These are phyloP conservation scores for Setaria viridis DNA, from an alignment of 202 grass and related monocot species.

Conservation along the genomic window DNA sequence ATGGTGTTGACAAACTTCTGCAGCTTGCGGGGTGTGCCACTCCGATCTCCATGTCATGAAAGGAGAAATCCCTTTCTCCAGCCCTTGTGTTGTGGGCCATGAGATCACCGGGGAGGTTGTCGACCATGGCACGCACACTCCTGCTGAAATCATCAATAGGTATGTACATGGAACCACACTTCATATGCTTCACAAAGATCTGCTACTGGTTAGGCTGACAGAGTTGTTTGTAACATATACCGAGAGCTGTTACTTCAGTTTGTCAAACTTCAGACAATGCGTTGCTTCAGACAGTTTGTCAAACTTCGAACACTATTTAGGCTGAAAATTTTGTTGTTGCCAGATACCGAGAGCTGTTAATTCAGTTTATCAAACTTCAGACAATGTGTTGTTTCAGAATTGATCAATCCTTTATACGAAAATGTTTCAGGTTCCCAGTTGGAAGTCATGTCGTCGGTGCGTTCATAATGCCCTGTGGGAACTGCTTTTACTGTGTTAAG, in stretches of 20 bases:
- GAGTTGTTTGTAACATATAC: not conserved
- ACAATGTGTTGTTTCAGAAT: slow-evolving; percentile 10
- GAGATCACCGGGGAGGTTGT: slow-evolving; percentile 99
- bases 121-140: slow-evolving; percentile 82
- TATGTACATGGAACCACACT: slow-evolving; percentile 20
- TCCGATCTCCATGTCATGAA: slow-evolving; percentile 98
- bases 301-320: not conserved
- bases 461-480: slow-evolving; percentile 99
- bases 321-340: not conserved
- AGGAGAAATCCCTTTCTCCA: slow-evolving; percentile 89
- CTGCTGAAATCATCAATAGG: slow-evolving; percentile 67
- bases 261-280: not conserved
- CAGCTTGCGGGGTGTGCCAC: slow-evolving; percentile 93
- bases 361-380: not conserved
- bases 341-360: not conserved
- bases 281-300: too few species aligned
- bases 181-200: not conserved
- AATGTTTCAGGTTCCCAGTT: slow-evolving; percentile 77
- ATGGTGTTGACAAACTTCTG: slow-evolving; percentile 36
- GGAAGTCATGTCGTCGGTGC: slow-evolving; percentile 95
- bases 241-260: not conserved
- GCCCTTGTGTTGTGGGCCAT: slow-evolving; percentile 89
- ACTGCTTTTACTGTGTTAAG: slow-evolving; percentile 98
- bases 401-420: not conserved
- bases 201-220: not conserved